Base-by-base conservation (phyloP, 2,329 filamentous ascomycete species). In the Beauveria pseudobassiana region DNA sequence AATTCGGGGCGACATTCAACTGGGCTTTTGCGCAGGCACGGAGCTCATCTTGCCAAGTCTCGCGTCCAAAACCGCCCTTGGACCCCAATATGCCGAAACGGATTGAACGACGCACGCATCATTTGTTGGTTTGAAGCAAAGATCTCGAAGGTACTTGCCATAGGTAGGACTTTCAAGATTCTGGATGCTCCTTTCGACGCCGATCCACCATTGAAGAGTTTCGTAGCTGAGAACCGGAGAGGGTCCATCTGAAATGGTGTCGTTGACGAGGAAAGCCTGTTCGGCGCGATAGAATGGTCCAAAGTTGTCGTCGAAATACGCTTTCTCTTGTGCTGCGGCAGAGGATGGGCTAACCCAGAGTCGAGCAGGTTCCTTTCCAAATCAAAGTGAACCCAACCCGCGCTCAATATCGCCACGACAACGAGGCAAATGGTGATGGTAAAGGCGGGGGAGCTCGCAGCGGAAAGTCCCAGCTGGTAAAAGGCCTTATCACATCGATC, bases 331-430 rank as follows among this genome's bases (percentile, higher is more conserved):
- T 0, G 95, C 95, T 22, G 96, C 93, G 54, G 87, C 85, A 4
- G 95, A 98, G 9, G 89, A 89, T 8, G 95, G 95, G 68, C 93
- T 93, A n/a, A 99, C 95, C 95, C 95, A 99, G 9, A 99, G 79
- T 53, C 90, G 87, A 12, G 96, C 95, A 6, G 95, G 95, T 64
- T 98, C 89, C 24, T 82, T 74, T 98, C 95, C 42, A 99, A 81
- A n/a, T 90, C 82, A 69, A 99, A 99, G 50, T 85, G 85, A 63
- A 95, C 77, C 91, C 91, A 96, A 1, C 95, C 95, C 42, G 93
- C 76, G 70, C 93, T 97, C 64, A 99, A 79, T 5, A 96, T 72
- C 1, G 80, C 83, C 12, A 97, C 89, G 3, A 95, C 70, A 2
- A 95, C 59, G n/a, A 97, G 72, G 65, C 90, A 93, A 8, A 82